phyloP scores from a whole-genome alignment of 176 grass and related monocot species.

The Hordeum vulgare region DNA sequence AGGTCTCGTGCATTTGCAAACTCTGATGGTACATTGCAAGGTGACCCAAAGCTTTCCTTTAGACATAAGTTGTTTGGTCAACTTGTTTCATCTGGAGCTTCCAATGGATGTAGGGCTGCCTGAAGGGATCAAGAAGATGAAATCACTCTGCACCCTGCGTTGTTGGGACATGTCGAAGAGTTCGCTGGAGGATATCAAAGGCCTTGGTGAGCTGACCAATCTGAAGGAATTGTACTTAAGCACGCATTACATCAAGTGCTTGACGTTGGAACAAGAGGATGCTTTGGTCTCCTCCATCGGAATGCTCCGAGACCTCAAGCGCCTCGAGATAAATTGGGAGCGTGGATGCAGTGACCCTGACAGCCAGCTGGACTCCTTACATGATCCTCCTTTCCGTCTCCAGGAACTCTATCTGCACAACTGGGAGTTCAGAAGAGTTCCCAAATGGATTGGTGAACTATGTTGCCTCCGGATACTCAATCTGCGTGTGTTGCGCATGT shows the following conservation, averaged over 20 bases:
- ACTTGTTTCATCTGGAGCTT: neutral
- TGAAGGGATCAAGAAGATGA: neutral
- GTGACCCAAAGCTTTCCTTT: neutral
- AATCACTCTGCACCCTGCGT: neutral
- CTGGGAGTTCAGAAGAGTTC: neutral
- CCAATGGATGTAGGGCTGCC: neutral
- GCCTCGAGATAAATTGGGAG: accelerated
- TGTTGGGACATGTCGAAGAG: neutral
- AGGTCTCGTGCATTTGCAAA: neutral
- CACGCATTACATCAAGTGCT: accelerated
- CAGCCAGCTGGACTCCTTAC: neutral
- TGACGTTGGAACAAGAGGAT: neutral
- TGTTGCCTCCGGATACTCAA: neutral
- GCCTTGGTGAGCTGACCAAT: neutral
- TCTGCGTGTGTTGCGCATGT: neutral
- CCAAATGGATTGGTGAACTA: neutral
- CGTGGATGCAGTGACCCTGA: neutral
- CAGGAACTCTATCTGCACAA: accelerated
- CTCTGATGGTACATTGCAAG: neutral
- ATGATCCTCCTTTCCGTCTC: neutral
- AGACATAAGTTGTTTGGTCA: neutral
- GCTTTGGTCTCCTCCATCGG: neutral
- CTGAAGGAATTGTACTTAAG: neutral
- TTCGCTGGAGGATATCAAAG: neutral
- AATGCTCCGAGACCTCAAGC: neutral